phyloP scores from a whole-genome alignment of 345 rosid genomes.

The Iberis pinnata region DNA sequence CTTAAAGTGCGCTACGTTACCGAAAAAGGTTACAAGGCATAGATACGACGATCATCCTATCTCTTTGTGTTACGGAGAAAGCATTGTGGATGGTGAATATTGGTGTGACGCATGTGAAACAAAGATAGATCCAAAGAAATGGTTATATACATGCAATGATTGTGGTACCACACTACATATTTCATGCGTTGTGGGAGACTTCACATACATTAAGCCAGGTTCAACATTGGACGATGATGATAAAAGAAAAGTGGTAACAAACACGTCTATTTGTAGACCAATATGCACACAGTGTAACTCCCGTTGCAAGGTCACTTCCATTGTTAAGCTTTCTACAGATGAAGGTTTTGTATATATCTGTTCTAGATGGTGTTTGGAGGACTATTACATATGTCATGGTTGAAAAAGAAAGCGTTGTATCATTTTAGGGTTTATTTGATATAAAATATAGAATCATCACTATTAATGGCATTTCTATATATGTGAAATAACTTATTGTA shows the following conservation, averaged over 20 bases:
- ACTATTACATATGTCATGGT: too few species aligned
- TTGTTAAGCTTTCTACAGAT: neutral
- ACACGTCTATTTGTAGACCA: neutral
- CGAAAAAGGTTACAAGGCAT: neutral
- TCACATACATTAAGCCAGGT: neutral
- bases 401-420: too few species aligned
- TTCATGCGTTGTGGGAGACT: neutral
- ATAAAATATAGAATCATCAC: too few species aligned
- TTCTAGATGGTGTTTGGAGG: too few species aligned
- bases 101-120: constrained; percentile 14
- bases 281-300: neutral
- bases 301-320: neutral
- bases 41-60: constrained; percentile 11
- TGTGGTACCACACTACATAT: neutral
- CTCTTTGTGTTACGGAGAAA: neutral
- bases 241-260: neutral
- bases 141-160: neutral
- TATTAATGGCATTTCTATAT: too few species aligned
- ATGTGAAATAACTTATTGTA: too few species aligned
- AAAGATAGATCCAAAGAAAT: neutral
- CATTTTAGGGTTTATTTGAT: too few species aligned
- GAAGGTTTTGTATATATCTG: neutral
- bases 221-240: neutral
- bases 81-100: neutral
- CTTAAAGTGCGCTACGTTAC: neutral